Evolutionary conservation across 2,329 filamentous ascomycete species (phyloP).

Genomic region (Phyllosticta capitalensis): DNA sequence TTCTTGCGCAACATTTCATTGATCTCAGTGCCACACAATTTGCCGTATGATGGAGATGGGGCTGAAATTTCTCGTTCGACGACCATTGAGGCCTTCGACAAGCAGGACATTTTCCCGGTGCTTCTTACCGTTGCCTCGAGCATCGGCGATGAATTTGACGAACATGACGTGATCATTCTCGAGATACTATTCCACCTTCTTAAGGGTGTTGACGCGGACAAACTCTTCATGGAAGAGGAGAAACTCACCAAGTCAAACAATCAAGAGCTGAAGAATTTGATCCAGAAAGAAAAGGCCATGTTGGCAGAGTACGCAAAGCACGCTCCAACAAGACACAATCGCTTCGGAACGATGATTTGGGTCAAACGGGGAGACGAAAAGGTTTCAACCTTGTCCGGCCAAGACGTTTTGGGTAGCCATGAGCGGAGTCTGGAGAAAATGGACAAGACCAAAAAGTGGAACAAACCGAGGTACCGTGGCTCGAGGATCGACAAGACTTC

Average conservation of each 20-base stretch:
- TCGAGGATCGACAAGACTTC: constrained; percentile 24
- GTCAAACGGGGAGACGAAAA: constrained; percentile 79
- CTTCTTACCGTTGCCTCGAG: constrained; percentile 82
- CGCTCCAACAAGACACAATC: constrained; percentile 78
- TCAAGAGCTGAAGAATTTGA: constrained; percentile 62
- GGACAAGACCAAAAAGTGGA: constrained; percentile 84
- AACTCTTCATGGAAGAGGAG: constrained; percentile 74
- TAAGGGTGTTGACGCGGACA: constrained; percentile 76
- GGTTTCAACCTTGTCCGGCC: constrained; percentile 77
- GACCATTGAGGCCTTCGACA: constrained; percentile 79
- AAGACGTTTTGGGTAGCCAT: constrained; percentile 68
- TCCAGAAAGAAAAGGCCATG: constrained; percentile 79
- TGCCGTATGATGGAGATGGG: constrained; percentile 78
- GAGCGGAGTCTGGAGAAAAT: constrained; percentile 73
- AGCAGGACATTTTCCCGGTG: constrained; percentile 81
- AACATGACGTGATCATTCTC: constrained; percentile 79
- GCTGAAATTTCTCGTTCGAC: constrained; percentile 79
- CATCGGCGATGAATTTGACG: constrained; percentile 85
- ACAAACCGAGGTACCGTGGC: constrained; percentile 54
- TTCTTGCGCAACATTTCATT: constrained; percentile 82
- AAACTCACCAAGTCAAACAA: constrained; percentile 60
- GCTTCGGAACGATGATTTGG: constrained; percentile 97
- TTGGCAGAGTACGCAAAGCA: constrained; percentile 65
- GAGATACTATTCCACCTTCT: constrained; percentile 89
- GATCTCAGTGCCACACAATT: constrained; percentile 64